Percentiles rank a stretch among this genome's conserved stretches.
These are phyloP conservation scores for Cerrena zonata DNA, from an alignment of 1,284 basidiomycete genomes.

Conservation along the genomic window DNA sequence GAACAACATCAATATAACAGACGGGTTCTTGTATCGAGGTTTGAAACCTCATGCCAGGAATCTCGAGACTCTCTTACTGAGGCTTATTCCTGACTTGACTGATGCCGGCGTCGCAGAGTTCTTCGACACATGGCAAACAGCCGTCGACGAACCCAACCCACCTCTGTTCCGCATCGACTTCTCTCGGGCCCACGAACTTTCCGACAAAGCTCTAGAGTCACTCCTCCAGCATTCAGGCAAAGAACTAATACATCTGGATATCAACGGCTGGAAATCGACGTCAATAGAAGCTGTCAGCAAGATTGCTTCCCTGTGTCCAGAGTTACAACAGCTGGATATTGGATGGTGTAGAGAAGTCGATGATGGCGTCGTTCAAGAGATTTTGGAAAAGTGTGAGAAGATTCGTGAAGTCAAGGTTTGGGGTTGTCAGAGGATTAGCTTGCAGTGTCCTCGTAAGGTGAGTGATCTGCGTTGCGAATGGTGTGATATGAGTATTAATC, in stretches of 20 bases:
- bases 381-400: constrained; percentile 53
- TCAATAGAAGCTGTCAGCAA: constrained; percentile 49
- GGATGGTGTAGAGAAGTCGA: constrained; percentile 85
- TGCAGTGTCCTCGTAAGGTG: constrained; percentile 51
- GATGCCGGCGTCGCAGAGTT: constrained; percentile 24
- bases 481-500: neutral
- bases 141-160: constrained; percentile 28
- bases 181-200: constrained; percentile 57
- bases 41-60: constrained; percentile 48
- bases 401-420: constrained; percentile 61
- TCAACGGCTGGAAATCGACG: constrained; percentile 74
- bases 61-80: constrained; percentile 56
- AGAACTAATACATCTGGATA: constrained; percentile 57
- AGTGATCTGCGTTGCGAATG: constrained; percentile 4
- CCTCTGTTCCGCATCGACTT: constrained; percentile 52
- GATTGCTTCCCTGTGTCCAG: constrained; percentile 44
- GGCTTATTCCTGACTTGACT: constrained; percentile 17
- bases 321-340: constrained; percentile 67
- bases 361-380: constrained; percentile 73
- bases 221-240: constrained; percentile 68
- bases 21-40: constrained; percentile 55
- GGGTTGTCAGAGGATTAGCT: constrained; percentile 66
- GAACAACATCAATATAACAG: constrained; percentile 53
- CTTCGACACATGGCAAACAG: constrained; percentile 43
- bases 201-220: constrained; percentile 53